Conservation (phyloP, 371 early-diverging fungal genomes). For the Batrachochytrium dendrobatidis region DNA sequence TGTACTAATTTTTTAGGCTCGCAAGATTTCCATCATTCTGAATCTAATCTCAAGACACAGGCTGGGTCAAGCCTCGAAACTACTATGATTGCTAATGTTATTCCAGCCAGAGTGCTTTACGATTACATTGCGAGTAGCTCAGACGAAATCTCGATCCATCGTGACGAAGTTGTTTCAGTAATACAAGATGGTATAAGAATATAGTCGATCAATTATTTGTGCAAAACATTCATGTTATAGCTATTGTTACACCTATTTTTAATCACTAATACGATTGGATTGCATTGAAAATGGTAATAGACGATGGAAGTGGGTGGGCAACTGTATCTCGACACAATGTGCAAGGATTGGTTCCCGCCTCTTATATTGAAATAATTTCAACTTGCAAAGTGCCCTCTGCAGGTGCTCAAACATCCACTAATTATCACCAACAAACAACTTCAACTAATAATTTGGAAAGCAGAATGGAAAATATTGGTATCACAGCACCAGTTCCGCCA, state of each 20-base stretch:
- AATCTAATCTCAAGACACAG: no score
- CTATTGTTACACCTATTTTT: not conserved
- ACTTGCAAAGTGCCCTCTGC: not conserved
- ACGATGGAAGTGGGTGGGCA: conserved; percentile 40
- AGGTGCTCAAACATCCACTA: not conserved
- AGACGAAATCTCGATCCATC: conserved; percentile 20
- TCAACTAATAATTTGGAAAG: not conserved
- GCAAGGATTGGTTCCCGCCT: conserved; percentile 29
- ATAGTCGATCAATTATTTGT: not conserved
- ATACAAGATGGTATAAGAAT: no score
- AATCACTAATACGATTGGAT: not conserved
- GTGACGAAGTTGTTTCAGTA: conserved; percentile 22
- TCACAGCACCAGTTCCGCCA: no score
- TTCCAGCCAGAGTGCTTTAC: conserved; percentile 18
- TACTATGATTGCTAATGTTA: not conserved
- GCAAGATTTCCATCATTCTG: no score
- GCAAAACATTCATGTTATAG: not conserved
- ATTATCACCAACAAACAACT: not conserved
- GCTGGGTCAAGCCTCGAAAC: not conserved
- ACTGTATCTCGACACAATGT: conserved; percentile 1
- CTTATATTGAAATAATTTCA: conserved; percentile 25
- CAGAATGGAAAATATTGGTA: no score
- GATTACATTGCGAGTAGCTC: conserved; percentile 25
- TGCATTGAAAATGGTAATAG: conserved; percentile 14
- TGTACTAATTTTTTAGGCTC: no score